Base-by-base conservation (phyloP, 495 filamentous ascomycete genomes). In the Schizothecium vesticola region DNA sequence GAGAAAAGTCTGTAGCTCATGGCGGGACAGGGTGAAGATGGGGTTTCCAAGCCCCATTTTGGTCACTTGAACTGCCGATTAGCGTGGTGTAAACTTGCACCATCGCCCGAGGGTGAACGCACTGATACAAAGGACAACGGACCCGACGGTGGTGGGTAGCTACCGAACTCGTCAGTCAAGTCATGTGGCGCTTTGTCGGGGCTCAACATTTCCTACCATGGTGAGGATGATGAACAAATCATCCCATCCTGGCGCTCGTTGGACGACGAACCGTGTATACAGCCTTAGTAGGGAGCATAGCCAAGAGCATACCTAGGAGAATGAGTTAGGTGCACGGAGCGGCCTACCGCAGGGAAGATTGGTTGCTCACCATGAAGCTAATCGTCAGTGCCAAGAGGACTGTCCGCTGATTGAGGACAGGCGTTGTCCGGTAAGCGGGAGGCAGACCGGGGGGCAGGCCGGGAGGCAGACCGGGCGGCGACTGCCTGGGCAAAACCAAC, bases 211-310 rank as follows among this genome's bases (percentile, higher is more conserved):
- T 55, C 31, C 11, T 62, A 80, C 72, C 36, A 78, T 57, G 55
- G 75, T 76, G 11, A 78, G 65, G 0, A 70, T 64, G 13, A 78
- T 75, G 36, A 77, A 78, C 10, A 78, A 67, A 64, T 80, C 76
- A 68, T 80, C 78, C 72, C 73, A 77, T 10, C 78, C 76, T 1
- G 72, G 70, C 1, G 73, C 65, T 51, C 68, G 67, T 21, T 76
- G 62, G 12, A 74, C 56, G 19, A 56, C 55, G 28, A 74, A 71
- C 6, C 78, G 71, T 12, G 74, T 70, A 21, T 72, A 77, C n/a
- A 80, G 29, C 51, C 78, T 63, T 36, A 74, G 51, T 13, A 60
- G 55, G 21, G 78, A 74, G 59, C 75, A 78, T 26, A 75, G 56
- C 74, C 76, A 77, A 3, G 75, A 62, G 11, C 67, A 33, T 9